Conservation (phyloP, 1,284 basidiomycete species). For the Ceratobasidium sp. region DNA sequence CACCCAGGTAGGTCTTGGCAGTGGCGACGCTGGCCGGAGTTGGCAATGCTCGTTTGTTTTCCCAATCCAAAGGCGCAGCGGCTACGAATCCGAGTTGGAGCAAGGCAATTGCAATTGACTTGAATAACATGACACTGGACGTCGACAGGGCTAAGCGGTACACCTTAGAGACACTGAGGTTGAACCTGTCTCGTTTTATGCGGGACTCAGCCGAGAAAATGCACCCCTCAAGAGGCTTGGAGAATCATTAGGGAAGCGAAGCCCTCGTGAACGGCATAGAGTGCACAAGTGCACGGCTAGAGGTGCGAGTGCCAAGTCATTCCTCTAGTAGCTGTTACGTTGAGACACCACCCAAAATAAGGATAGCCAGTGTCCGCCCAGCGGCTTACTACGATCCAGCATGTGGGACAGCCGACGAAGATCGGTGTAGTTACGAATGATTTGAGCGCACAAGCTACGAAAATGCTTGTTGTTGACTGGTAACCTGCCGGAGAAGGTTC, state of each 20-base stretch:
- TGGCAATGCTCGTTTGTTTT: constrained; percentile 49
- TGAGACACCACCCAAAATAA: not conserved
- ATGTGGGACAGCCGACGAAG: not conserved
- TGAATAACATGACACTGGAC: constrained; percentile 9
- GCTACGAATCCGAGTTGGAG: constrained; percentile 5
- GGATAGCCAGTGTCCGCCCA: not conserved
- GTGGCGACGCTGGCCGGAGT: constrained; percentile 52
- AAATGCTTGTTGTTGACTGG: too few relatives aligned
- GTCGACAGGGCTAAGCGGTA: not conserved
- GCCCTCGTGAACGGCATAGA: not conserved
- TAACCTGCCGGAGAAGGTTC: too few relatives aligned
- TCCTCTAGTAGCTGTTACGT: not conserved
- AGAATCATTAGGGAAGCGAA: not conserved
- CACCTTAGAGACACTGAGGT: not conserved
- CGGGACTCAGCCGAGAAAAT: constrained; percentile 7
- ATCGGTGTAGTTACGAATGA: not conserved
- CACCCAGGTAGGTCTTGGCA: constrained; percentile 52
- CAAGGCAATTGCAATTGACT: constrained; percentile 10
- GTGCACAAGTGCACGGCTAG: not conserved
- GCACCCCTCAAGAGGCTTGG: not conserved
- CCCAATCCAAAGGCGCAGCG: constrained; percentile 22
- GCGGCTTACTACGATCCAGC: not conserved
- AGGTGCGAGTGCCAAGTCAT: not conserved
- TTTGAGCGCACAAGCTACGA: not conserved
- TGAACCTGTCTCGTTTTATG: constrained; percentile 8